Percentiles rank a stretch among this genome's conserved stretches.
Evolutionary conservation across 2,329 filamentous ascomycete genomes (phyloP).

Genomic region (Penicillium fuscoglaucum): DNA sequence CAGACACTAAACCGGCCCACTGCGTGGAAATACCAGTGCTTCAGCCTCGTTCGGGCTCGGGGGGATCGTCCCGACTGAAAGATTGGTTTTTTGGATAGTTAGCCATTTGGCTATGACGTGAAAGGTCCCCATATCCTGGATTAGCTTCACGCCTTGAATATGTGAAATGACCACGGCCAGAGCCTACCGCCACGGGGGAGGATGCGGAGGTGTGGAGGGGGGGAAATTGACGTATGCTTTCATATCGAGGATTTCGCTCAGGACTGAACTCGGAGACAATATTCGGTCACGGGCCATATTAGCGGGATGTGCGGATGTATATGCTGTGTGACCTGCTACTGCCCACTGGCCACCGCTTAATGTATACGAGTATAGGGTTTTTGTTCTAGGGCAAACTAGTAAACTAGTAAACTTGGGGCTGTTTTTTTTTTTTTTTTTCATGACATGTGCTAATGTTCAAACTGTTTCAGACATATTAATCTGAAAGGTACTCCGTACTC

Average conservation of each 20-base stretch:
- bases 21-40: conserved; percentile 15
- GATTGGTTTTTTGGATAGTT: not conserved
- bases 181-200: not conserved
- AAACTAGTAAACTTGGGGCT: not conserved
- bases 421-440: not conserved
- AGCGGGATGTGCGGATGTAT: not conserved
- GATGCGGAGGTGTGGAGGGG: not conserved
- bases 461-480: conserved; percentile 1
- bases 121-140: not conserved
- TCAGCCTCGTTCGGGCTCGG: conserved; percentile 10
- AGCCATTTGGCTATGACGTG: not conserved
- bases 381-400: not conserved
- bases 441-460: not conserved
- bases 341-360: not conserved
- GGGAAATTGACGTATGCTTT: not conserved
- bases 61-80: conserved; percentile 1
- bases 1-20: conserved; percentile 8
- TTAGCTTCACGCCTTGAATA: conserved; percentile 2
- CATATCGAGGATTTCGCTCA: not conserved
- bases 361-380: not conserved
- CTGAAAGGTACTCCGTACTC: not conserved
- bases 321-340: conserved; percentile 3
- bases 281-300: not conserved
- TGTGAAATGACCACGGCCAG: not conserved
- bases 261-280: not conserved